Evolutionary conservation across 371 early-diverging fungal species (phyloP).

Genomic region (Nematocida displodere): DNA sequence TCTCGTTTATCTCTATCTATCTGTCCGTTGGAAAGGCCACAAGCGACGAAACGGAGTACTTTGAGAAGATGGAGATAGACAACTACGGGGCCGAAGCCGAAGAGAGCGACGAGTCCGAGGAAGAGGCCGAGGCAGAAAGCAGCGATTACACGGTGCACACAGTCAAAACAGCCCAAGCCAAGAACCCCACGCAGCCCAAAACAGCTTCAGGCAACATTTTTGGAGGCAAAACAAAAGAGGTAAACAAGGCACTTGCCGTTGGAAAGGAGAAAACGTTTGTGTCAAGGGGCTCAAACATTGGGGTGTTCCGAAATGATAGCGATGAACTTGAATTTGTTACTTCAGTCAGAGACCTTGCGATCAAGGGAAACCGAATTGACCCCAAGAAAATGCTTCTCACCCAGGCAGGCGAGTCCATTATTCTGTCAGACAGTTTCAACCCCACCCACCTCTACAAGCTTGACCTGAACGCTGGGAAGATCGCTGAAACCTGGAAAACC

Average conservation of each 20-base stretch:
- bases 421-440: constrained; percentile 64
- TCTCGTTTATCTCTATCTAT: constrained; percentile 62
- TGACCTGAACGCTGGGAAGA: constrained; percentile 79
- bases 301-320: constrained; percentile 60
- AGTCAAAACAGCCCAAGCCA: neutral
- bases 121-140: neutral
- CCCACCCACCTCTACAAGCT: constrained; percentile 71
- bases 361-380: constrained; percentile 34
- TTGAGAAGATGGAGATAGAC: constrained; percentile 55
- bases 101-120: constrained; percentile 27
- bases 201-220: constrained; percentile 39
- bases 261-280: constrained; percentile 60
- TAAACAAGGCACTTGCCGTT: constrained; percentile 60
- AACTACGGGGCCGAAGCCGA: constrained; percentile 49
- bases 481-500: constrained; percentile 78
- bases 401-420: constrained; percentile 49
- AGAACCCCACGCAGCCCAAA: constrained; percentile 45
- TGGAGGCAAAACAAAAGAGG: constrained; percentile 49
- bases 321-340: constrained; percentile 61
- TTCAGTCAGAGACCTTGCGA: constrained; percentile 55
- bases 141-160: constrained; percentile 4
- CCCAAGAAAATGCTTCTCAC: constrained; percentile 60
- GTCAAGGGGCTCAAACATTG: constrained; percentile 63
- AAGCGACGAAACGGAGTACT: constrained; percentile 34
- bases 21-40: constrained; percentile 41